These are phyloP conservation scores for Xylaria grammica DNA, from an alignment of 495 filamentous ascomycete species.

Conservation along the genomic window DNA sequence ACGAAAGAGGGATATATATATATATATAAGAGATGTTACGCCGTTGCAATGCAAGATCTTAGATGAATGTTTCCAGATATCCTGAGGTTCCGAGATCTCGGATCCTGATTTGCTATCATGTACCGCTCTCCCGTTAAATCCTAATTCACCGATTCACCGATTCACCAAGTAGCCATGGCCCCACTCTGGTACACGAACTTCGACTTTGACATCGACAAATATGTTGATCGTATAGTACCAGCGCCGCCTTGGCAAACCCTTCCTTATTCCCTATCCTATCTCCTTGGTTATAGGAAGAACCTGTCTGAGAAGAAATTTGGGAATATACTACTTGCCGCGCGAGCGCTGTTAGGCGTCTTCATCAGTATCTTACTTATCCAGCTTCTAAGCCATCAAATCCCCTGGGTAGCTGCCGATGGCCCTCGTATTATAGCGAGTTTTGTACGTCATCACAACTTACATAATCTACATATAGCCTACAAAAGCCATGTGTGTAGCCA, in stretches of 20 bases:
- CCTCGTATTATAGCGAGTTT: conserved; percentile 22
- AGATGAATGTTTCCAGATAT: too few relatives aligned
- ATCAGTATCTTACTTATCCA: conserved; percentile 38
- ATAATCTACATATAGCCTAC: neutral
- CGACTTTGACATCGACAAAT: conserved; percentile 71
- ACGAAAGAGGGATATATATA: conserved; percentile 5
- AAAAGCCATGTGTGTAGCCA: too few relatives aligned
- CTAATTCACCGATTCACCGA: neutral
- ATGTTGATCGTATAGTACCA: conserved; percentile 67
- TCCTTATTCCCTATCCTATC: conserved; percentile 53
- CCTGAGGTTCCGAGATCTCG: neutral
- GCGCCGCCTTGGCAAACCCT: conserved; percentile 50
- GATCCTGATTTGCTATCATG: neutral
- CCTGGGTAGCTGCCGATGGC: conserved; percentile 13
- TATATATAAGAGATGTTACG: neutral
- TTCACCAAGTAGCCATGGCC: neutral
- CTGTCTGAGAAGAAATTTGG: conserved; percentile 43
- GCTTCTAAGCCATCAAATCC: conserved; percentile 22
- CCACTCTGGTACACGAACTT: conserved; percentile 51
- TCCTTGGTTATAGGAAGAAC: conserved; percentile 56
- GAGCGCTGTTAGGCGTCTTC: conserved; percentile 62
- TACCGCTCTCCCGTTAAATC: neutral
- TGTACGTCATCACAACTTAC: conserved; percentile 22
- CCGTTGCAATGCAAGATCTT: neutral
- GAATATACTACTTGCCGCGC: conserved; percentile 55